phyloP scores from a whole-genome alignment of 2,329 filamentous ascomycete genomes.

The Thielaviopsis punctulata region DNA sequence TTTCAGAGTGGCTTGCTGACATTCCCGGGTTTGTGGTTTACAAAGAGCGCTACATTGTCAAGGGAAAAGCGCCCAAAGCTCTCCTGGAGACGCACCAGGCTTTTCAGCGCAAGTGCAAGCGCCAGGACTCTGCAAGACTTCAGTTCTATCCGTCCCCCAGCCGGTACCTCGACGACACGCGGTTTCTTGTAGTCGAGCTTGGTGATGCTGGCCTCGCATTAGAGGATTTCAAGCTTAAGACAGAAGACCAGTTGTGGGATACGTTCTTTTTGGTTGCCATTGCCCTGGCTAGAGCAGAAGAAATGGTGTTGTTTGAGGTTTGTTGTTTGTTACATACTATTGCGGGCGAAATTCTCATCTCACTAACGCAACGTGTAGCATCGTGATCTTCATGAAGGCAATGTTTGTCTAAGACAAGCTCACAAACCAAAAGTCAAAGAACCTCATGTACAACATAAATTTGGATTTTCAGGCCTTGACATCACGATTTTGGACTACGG shows the following conservation, averaged over 20 bases:
- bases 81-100: constrained; percentile 42
- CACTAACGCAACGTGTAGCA: constrained; percentile 25
- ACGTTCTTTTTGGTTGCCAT: constrained; percentile 43
- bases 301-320: constrained; percentile 42
- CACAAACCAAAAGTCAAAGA: constrained; percentile 16
- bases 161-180: constrained; percentile 38
- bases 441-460: constrained; percentile 20
- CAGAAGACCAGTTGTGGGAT: constrained; percentile 40
- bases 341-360: neutral
- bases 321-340: constrained; percentile 6
- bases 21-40: constrained; percentile 49
- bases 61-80: constrained; percentile 34
- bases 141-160: constrained; percentile 47
- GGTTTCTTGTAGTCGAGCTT: constrained; percentile 44
- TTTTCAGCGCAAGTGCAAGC: constrained; percentile 36
- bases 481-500: constrained; percentile 51
- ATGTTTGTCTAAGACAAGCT: constrained; percentile 38
- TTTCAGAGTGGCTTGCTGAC: constrained; percentile 46
- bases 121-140: constrained; percentile 35
- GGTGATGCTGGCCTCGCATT: constrained; percentile 44
- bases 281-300: constrained; percentile 42
- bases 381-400: constrained; percentile 48
- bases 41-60: constrained; percentile 44
- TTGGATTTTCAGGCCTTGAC: constrained; percentile 43
- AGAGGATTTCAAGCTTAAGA: constrained; percentile 37